phyloP scores from a whole-genome alignment of 495 filamentous ascomycete species.

The Aspergillus mulundensis region DNA sequence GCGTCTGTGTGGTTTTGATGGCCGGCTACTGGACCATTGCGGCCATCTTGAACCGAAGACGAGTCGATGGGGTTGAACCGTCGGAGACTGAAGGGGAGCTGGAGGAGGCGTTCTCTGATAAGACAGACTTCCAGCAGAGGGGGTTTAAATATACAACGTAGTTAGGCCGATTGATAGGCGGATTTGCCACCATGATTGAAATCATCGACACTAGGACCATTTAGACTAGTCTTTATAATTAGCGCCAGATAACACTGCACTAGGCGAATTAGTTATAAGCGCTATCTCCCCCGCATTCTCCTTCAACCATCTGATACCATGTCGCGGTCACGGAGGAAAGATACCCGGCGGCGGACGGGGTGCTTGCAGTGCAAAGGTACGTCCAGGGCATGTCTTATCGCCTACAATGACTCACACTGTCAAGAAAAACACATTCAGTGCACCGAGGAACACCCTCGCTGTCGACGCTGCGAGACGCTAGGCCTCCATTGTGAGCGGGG shows the following conservation, averaged over 20 bases:
- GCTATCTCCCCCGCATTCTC: background rate
- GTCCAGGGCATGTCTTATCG: background rate
- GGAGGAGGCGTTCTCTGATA: slow-evolving; percentile 23
- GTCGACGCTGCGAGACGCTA: slow-evolving; percentile 14
- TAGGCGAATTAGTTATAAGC: background rate
- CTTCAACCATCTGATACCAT: background rate
- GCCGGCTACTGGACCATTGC: slow-evolving; percentile 26
- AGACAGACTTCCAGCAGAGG: slow-evolving; percentile 28
- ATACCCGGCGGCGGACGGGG: slow-evolving; percentile 17
- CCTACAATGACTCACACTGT: background rate
- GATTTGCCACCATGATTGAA: too few species aligned
- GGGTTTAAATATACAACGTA: slow-evolving; percentile 27
- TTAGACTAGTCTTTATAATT: background rate
- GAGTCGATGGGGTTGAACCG: slow-evolving; percentile 13
- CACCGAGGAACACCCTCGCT: slow-evolving; percentile 18
- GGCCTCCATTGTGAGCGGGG: slow-evolving; percentile 12
- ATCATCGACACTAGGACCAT: too few species aligned
- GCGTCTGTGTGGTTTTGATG: slow-evolving; percentile 25
- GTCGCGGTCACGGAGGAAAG: slow-evolving; percentile 5
- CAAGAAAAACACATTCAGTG: slow-evolving; percentile 20
- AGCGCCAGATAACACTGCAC: background rate
- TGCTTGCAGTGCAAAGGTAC: slow-evolving; percentile 21
- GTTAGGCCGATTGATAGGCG: background rate
- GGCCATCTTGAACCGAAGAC: slow-evolving; percentile 19
- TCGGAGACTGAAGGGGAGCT: slow-evolving; percentile 14